Base-by-base conservation (phyloP, 129 eudicot species). In the Flaveria bidentis region DNA sequence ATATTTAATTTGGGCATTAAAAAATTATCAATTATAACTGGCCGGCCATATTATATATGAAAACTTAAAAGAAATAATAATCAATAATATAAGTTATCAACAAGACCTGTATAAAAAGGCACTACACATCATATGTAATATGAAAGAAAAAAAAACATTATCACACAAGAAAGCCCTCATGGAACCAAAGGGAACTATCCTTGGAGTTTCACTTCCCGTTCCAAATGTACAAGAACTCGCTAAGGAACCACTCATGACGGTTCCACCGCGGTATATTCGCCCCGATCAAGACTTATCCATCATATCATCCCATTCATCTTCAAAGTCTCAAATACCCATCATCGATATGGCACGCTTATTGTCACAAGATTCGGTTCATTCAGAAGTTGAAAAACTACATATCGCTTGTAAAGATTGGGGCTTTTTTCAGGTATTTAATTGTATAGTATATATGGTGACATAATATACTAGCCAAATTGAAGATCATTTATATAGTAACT, bases 361-460 rank as follows among this genome's bases (percentile, higher is more conserved):
- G 16, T 66, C 71, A 6, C 26, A 66, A 41, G 52, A 66, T 39
- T 41, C 15, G 13, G 71, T 17, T 66, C 71, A 39, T 6, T 39
- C 51, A 1, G 71, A 66, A 18, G 28, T 66, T 2, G 51, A 66
- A 66, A 66, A n/a, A 41, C 71, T 66, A 66, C 71, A 66, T 9
- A 28, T 66, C 1, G 71, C 71, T n/a, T 66, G 71, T 66, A n/a
- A 15, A 66, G 71, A 66, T 8, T 66, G 71, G 71, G 71, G 71
- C 49, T 66, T 66, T 50, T 66, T 66, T 36, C 71, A 66, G 71
- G 71, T 66, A 66, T 25, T 1, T 23, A 23, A 23, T 23, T 39
- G 11, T 18, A 18, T 56, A 16, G 17, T 14, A 13, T 26, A 20
- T 45, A 45, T 0, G 50, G 42, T 33, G 12, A 25, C 18, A 62